These are phyloP conservation scores for Metschnikowia cerradonensis DNA, from an alignment of 805 yeast genomes.

Conservation along the genomic window DNA sequence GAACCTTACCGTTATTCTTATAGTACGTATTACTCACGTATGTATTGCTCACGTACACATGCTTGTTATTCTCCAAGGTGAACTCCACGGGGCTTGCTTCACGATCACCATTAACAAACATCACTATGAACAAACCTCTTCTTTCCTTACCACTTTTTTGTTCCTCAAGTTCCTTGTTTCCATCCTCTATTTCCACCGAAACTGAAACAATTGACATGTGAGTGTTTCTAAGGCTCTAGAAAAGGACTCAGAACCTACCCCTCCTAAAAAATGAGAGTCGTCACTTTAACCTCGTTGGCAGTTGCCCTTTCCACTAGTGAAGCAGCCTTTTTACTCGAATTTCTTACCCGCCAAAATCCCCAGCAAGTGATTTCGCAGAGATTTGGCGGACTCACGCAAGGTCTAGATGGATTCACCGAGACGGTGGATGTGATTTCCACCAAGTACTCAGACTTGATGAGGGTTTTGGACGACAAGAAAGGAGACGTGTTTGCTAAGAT, in stretches of 20 bases:
- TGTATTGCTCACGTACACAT: too few relatives aligned
- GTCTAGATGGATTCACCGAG: slow-evolving; percentile 9
- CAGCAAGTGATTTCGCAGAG: slow-evolving; percentile 13
- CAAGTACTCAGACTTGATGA: slow-evolving; percentile 13
- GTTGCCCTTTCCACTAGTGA: slow-evolving; percentile 13
- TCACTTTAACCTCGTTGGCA: slow-evolving; percentile 11
- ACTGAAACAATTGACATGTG: background rate
- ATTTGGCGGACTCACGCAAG: slow-evolving; percentile 8
- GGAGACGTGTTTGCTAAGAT: slow-evolving; percentile 42
- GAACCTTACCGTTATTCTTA: too few relatives aligned
- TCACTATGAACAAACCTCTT: background rate
- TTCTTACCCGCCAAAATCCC: slow-evolving; percentile 3
- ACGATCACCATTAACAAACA: too few relatives aligned
- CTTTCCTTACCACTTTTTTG: background rate
- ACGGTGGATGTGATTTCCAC: slow-evolving; percentile 11
- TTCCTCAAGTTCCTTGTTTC: background rate
- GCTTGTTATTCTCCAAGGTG: too few relatives aligned
- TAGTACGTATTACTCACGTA: too few relatives aligned
- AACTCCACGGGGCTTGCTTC: too few relatives aligned
- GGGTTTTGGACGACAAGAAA: slow-evolving; percentile 13
- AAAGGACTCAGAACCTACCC: background rate
- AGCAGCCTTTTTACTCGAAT: slow-evolving; percentile 14
- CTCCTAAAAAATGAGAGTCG: slow-evolving; percentile 7
- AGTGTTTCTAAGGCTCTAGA: background rate
- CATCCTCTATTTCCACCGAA: background rate